These are phyloP conservation scores for Colletotrichum sp. DNA, from an alignment of 2,329 filamentous ascomycete genomes.

Conservation along the genomic window DNA sequence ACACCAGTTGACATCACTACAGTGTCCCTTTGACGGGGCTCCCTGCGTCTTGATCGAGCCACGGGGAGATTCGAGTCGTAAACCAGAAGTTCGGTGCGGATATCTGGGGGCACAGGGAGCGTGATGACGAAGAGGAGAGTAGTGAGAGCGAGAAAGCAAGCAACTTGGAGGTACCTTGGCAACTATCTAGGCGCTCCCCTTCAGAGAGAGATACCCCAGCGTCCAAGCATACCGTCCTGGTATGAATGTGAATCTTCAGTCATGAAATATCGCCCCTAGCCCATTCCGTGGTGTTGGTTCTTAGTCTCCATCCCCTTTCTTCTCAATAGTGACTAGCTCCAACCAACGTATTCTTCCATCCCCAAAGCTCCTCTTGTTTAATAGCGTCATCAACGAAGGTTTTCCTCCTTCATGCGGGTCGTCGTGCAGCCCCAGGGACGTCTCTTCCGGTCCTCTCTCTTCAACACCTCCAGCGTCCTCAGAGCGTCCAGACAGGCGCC, in stretches of 20 bases:
- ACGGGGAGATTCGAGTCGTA: conserved; percentile 15
- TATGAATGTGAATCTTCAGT: conserved; percentile 21
- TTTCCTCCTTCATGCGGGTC: not conserved
- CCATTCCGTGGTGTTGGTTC: not conserved
- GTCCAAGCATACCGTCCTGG: conserved; percentile 6
- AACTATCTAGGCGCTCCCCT: conserved; percentile 1
- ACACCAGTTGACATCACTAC: not conserved
- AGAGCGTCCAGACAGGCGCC: conserved; percentile 73
- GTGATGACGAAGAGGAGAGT: not conserved
- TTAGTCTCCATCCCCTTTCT: not conserved
- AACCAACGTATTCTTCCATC: not conserved
- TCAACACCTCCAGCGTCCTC: not conserved
- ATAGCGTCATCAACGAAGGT: not conserved
- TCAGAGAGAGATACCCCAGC: not conserved
- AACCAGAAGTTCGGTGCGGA: conserved; percentile 6
- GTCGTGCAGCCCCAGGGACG: not conserved
- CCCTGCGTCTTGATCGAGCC: conserved; percentile 13
- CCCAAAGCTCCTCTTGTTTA: not conserved
- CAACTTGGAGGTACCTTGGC: conserved; percentile 11
- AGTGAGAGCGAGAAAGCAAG: conserved; percentile 13
- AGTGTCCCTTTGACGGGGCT: conserved; percentile 14
- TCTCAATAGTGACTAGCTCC: not conserved
- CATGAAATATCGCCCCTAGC: not conserved
- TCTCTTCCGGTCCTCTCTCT: not conserved
- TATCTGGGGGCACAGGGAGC: conserved; percentile 4